These are phyloP conservation scores for Anisodus tanguticus DNA, from an alignment of 257 asterid species.

Conservation along the genomic window DNA sequence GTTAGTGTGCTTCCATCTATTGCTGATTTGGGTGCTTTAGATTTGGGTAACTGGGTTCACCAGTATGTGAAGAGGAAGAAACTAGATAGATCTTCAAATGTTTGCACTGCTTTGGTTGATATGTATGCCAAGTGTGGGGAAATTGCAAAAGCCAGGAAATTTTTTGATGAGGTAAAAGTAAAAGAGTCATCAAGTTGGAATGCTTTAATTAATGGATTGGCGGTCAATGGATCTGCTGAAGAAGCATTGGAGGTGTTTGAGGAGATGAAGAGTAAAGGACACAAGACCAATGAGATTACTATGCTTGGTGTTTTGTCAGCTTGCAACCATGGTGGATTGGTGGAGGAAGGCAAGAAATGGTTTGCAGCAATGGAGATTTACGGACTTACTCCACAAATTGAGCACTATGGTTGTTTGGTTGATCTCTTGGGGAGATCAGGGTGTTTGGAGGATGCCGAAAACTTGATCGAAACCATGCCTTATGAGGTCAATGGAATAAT, in stretches of 20 bases:
- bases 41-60: conserved; percentile 79
- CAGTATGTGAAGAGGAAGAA: conserved; percentile 63
- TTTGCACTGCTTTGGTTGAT: conserved; percentile 83
- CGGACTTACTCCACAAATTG: conserved; percentile 57
- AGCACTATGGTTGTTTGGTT: conserved; percentile 86
- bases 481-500: conserved; percentile 86
- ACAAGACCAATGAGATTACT: conserved; percentile 64
- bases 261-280: conserved; percentile 62
- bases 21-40: conserved; percentile 81
- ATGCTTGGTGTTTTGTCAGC: conserved; percentile 91
- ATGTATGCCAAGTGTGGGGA: conserved; percentile 96
- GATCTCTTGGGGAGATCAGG: conserved; percentile 94
- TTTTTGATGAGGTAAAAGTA: conserved; percentile 50
- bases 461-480: conserved; percentile 76
- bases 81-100: conserved; percentile 67
- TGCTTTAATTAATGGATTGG: conserved; percentile 90
- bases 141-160: conserved; percentile 61
- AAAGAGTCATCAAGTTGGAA: conserved; percentile 79
- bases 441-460: conserved; percentile 79
- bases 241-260: conserved; percentile 71
- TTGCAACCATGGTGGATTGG: conserved; percentile 92
- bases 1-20: conserved; percentile 88
- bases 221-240: conserved; percentile 75
- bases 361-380: conserved; percentile 64
- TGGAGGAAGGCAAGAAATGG: conserved; percentile 86